Base-by-base conservation (phyloP, 2,329 filamentous ascomycete genomes). In the Colletotrichum lini region DNA sequence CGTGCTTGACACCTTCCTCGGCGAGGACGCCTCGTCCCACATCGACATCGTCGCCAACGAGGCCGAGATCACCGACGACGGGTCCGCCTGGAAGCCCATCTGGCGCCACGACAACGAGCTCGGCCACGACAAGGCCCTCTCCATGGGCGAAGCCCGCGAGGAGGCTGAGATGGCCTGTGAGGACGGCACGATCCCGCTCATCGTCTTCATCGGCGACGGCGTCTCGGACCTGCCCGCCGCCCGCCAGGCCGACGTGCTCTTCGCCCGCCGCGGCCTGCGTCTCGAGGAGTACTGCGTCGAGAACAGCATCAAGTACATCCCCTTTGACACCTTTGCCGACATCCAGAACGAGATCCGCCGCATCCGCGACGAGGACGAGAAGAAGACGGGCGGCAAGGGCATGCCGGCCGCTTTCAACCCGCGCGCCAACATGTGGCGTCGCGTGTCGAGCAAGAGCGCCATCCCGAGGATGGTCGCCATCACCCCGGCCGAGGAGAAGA, bases 31-130 rank as follows among this genome's bases (percentile, higher is more conserved):
- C 76, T 87, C 87, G 7, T 80, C 85, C 15, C 84, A 87, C 74
- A 92, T 93, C 75, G 84, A 91, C 59, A 92, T 93, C 73, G 89
- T 93, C 40, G 91, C 91, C 75, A 93, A 93, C 76, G 90, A 92
- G 66, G 90, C 89, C 9, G 80, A 85, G 47, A 91, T 92, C 74
- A 85, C 82, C 4, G 79, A 82, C 13, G 88, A 91, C 70, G 90
- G 90, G 0, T 86, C 83, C 18, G 76, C 85, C 54, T 93, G 91
- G 91, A 90, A 89, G 80, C 89, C 90, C 0, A 84, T 92, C 68
- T 93, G 91, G 91, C 84, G 87, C 35, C 90, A 93, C 78, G 88
- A 92, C 74, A 90, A 83, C 4, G 88, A 90, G 57, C 83, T 91
- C 2, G 91, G 91, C 12, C 90, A 92, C 77, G 91, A 93, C 80